A percentile compares a stretch with the other conserved stretches of the same genome.
Conservation (phyloP, 257 asterid species). For the Primulina huaijiensis region DNA sequence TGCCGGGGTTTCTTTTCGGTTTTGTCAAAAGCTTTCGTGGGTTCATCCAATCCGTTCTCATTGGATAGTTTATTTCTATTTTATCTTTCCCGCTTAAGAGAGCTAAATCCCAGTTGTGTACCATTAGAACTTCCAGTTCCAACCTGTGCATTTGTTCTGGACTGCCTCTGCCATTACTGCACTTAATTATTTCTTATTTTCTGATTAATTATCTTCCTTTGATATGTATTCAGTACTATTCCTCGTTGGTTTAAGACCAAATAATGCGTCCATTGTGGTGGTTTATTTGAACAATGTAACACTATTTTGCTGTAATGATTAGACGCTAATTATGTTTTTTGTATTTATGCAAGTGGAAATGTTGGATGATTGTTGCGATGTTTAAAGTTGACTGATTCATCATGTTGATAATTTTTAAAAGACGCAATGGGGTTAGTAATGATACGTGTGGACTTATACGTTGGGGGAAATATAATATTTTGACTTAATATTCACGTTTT, state of each 20-base stretch:
- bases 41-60: neutral
- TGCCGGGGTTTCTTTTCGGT: constrained; percentile 17
- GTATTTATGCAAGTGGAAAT: no score
- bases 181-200: no score
- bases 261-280: neutral
- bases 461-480: no score
- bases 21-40: constrained; percentile 1
- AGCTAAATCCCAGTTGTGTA: neutral
- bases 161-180: neutral
- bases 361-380: neutral
- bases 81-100: neutral
- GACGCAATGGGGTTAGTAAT: no score
- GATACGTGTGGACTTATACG: no score
- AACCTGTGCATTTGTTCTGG: no score
- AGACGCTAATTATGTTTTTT: neutral
- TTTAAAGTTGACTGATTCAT: neutral
- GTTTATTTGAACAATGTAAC: neutral
- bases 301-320: neutral
- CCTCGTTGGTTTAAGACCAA: neutral
- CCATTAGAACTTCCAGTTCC: neutral
- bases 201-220: no score
- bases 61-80: neutral
- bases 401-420: no score
- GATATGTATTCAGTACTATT: neutral
- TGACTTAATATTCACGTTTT: no score